Base-by-base conservation (phyloP, 2,329 filamentous ascomycete genomes). In the Colletotrichum cuscutae region DNA sequence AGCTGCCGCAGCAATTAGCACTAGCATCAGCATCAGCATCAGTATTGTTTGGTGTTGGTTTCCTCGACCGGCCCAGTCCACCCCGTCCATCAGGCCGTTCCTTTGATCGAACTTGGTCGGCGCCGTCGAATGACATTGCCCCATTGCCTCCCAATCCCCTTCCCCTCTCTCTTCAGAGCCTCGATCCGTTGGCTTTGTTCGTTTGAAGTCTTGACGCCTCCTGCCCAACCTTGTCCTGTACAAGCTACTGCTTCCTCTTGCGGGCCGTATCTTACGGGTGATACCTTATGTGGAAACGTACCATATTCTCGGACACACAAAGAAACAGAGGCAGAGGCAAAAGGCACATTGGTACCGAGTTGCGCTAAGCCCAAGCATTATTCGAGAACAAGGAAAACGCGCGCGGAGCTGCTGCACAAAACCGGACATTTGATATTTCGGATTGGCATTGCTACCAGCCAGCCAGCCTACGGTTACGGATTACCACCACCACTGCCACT, bases 321-420 rank as follows among this genome's bases (percentile, higher is more conserved):
- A 63, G 60, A 28, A 46, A 53, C 8, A 30, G 42, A 9, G 15
- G 9, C n/a, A 69, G 42, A 59, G 52, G 58, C 67, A 69, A 28
- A n/a, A n/a, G 12, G 64, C 58, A 63, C 22, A 52, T 26, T 68
- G 37, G 37, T 42, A 15, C 37, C 57, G 30, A 54, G 42, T 26
- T 35, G 66, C 35, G 63, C 26, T 30, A 19, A 8, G n/a, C 19
- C 22, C 63, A 52, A 15, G 22, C 22, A 54, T 24, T 28, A 24
- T n/a, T 58, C 62, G n/a, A 65, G 52, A 65, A 69, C 64, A 61
- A 71, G 49, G 57, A 26, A 66, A 28, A 68, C 46, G 64, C 49
- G 53, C 32, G 12, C 70, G 67, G 53, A 42, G 42, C n/a, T 32
- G 35, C 53, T 72, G 69, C 69, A 64, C 58, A 63, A 64, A 68